Evolutionary conservation across 805 yeast species (phyloP).

Genomic region (Saturnispora dispora): DNA sequence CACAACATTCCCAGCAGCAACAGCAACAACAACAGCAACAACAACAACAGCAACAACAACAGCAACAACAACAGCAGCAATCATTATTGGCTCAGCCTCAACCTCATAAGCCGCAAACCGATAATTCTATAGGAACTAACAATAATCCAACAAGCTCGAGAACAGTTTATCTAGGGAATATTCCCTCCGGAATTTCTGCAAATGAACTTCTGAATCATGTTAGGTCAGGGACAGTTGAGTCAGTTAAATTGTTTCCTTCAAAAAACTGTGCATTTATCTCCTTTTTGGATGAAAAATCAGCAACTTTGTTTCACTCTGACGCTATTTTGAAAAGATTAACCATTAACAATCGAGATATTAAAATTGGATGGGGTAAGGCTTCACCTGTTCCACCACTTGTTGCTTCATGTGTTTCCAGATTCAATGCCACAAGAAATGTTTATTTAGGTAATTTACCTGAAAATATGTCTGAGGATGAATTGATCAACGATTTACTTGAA

Average conservation of each 20-base stretch:
- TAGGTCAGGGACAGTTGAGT: conserved; percentile 82
- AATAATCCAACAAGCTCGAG: conserved; percentile 38
- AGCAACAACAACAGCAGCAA: not conserved
- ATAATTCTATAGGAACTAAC: not conserved
- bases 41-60: not conserved
- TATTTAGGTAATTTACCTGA: conserved; percentile 69
- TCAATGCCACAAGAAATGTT: conserved; percentile 90
- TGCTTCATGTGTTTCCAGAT: conserved; percentile 64
- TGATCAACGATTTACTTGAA: conserved; percentile 53
- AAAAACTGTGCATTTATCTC: conserved; percentile 87
- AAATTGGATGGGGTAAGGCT: conserved; percentile 91
- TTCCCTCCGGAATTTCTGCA: conserved; percentile 73
- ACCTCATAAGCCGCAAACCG: not conserved
- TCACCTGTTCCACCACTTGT: conserved; percentile 68
- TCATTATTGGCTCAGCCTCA: conserved; percentile 7
- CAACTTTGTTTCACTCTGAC: conserved; percentile 87
- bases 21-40: not conserved
- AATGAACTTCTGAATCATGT: conserved; percentile 84
- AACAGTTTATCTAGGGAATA: conserved; percentile 83
- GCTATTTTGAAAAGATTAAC: conserved; percentile 77
- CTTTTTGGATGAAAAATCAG: conserved; percentile 81
- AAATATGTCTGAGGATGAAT: conserved; percentile 55
- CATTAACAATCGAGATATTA: conserved; percentile 71
- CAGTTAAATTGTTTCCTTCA: conserved; percentile 65
- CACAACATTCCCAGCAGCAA: not conserved